Evolutionary conservation across 1,284 basidiomycete genomes (phyloP).

Genomic region (Peniophora sp.): DNA sequence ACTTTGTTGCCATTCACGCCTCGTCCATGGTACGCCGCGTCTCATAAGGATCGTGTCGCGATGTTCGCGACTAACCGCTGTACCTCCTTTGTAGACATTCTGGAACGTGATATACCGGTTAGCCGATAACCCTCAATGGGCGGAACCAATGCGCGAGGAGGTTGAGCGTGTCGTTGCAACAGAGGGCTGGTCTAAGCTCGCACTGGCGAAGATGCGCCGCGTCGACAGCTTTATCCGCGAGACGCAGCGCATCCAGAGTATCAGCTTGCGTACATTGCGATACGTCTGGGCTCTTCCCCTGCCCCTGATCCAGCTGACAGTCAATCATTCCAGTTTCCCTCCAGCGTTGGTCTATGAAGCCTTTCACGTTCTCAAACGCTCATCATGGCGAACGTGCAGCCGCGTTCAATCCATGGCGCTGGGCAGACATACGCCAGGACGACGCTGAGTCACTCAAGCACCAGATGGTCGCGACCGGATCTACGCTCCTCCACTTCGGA

Average conservation of each 20-base stretch:
- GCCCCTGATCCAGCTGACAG: slow-evolving; percentile 13
- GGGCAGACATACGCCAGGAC: slow-evolving; percentile 29
- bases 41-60: slow-evolving; percentile 3
- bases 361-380: slow-evolving; percentile 29
- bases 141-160: slow-evolving; percentile 29
- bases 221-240: slow-evolving; percentile 10
- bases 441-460: slow-evolving; percentile 16
- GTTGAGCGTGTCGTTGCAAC: slow-evolving; percentile 18
- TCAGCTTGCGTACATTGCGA: neutral
- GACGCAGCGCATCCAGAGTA: neutral
- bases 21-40: slow-evolving; percentile 25
- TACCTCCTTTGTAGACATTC: slow-evolving; percentile 21
- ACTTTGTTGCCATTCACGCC: slow-evolving; percentile 35
- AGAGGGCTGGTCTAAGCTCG: slow-evolving; percentile 28
- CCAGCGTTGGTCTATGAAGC: slow-evolving; percentile 20
- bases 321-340: neutral
- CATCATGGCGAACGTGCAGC: slow-evolving; percentile 21
- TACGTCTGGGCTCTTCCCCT: slow-evolving; percentile 13
- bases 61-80: neutral
- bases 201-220: slow-evolving; percentile 17
- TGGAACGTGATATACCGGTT: slow-evolving; percentile 29
- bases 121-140: slow-evolving; percentile 26
- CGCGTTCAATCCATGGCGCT: slow-evolving; percentile 38
- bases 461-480: slow-evolving; percentile 18
- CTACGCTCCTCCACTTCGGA: slow-evolving; percentile 19